phyloP scores from a whole-genome alignment of 345 rosid species.

The Eucalyptus sideroxylon region DNA sequence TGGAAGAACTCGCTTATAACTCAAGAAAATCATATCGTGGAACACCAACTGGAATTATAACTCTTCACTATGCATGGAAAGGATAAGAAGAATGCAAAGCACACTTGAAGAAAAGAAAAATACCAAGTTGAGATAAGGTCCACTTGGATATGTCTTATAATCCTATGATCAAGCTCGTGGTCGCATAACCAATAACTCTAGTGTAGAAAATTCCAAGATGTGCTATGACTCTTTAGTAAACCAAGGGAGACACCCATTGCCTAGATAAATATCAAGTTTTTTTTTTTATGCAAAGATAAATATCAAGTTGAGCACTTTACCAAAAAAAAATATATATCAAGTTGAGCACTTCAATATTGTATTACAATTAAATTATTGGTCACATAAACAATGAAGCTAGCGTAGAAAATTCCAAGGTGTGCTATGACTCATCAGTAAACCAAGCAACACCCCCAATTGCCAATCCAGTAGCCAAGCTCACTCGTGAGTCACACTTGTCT shows the following conservation, averaged over 20 bases:
- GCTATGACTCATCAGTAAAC: background rate
- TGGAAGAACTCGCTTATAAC: background rate
- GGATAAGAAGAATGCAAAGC: background rate
- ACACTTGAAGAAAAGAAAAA: background rate
- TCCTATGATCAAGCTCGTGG: background rate
- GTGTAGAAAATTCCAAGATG: background rate
- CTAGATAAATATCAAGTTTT: background rate
- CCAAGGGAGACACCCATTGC: background rate
- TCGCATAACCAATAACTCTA: background rate
- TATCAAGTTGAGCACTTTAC: background rate
- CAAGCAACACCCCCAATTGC: background rate
- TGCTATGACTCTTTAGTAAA: background rate
- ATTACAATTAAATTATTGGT: background rate
- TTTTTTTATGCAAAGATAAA: too few relatives aligned
- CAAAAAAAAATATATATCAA: background rate
- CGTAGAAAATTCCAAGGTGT: background rate
- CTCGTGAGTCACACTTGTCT: background rate
- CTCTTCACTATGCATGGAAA: background rate
- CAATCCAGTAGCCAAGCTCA: background rate
- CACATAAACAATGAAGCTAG: background rate
- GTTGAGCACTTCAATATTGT: background rate
- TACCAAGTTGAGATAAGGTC: background rate
- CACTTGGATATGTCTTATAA: background rate
- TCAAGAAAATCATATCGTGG: background rate
- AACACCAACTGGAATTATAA: background rate